Conservation (phyloP, 2,329 filamentous ascomycete species). For the Chaetomiaceae sp. region DNA sequence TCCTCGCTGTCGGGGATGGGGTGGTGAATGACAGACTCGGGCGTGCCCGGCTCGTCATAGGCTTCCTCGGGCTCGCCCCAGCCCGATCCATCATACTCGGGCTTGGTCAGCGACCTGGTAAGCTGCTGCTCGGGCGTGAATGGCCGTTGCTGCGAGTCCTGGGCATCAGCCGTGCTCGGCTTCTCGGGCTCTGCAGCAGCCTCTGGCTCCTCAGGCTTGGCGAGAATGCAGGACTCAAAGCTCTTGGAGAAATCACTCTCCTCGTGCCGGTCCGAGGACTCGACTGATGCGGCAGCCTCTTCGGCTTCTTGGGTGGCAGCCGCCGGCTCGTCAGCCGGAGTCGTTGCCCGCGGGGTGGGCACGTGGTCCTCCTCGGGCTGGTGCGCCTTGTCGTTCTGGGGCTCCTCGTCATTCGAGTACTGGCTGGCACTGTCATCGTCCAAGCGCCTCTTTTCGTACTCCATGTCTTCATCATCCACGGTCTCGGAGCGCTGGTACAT, state of each 20-base stretch:
- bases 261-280: conserved; percentile 20
- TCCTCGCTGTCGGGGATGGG: conserved; percentile 48
- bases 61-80: conserved; percentile 55
- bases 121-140: conserved; percentile 46
- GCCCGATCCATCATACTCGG: conserved; percentile 59
- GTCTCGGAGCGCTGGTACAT: conserved; percentile 53
- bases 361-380: conserved; percentile 12
- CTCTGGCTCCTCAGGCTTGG: conserved; percentile 37
- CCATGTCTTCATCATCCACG: conserved; percentile 28
- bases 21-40: conserved; percentile 86
- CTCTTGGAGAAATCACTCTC: conserved; percentile 37
- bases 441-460: conserved; percentile 27
- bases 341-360: conserved; percentile 46
- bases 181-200: conserved; percentile 34
- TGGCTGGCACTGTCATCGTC: conserved; percentile 50
- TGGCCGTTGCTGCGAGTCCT: conserved; percentile 39
- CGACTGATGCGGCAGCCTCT: not conserved
- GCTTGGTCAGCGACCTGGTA: conserved; percentile 44
- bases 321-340: conserved; percentile 32
- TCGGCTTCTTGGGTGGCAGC: conserved; percentile 9
- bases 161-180: conserved; percentile 36
- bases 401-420: conserved; percentile 41
- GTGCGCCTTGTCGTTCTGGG: conserved; percentile 26
- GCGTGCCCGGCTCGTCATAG: conserved; percentile 64
- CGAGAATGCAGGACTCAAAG: conserved; percentile 45